Evolutionary conservation across 2,329 filamentous ascomycete genomes (phyloP).

Genomic region (Penicillium sp.): DNA sequence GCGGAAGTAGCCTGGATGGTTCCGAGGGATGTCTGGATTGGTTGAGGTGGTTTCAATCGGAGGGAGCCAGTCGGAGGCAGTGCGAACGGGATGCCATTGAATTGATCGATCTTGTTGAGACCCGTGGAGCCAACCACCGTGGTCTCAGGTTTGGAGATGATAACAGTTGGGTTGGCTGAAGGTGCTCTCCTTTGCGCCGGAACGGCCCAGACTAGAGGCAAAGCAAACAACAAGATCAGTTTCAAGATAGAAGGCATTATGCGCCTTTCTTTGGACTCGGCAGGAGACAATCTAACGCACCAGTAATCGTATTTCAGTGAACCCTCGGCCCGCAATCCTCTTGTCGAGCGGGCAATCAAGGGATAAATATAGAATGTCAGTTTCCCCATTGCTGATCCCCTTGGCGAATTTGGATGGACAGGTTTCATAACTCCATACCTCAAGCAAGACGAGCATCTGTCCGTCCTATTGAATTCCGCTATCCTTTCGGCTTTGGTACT

Average conservation of each 20-base stretch:
- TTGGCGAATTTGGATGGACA: background rate
- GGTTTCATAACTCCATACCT: background rate
- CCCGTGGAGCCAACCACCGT: conserved; percentile 41
- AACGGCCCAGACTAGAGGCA: conserved; percentile 12
- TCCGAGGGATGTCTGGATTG: conserved; percentile 50
- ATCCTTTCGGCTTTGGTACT: background rate
- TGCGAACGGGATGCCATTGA: conserved; percentile 67
- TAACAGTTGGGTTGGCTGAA: conserved; percentile 44
- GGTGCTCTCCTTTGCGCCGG: conserved; percentile 34
- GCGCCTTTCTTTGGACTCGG: background rate
- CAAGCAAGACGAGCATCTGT: background rate
- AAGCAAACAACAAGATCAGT: conserved; percentile 4
- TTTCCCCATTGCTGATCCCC: background rate
- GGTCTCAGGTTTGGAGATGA: conserved; percentile 44
- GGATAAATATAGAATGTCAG: background rate
- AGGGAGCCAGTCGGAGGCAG: conserved; percentile 58
- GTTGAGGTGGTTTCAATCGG: conserved; percentile 60
- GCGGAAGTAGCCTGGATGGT: conserved; percentile 52
- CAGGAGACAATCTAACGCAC: background rate
- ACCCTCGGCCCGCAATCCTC: background rate
- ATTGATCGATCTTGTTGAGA: conserved; percentile 51
- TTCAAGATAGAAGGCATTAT: conserved; percentile 3
- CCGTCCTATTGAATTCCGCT: no score
- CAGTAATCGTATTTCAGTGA: background rate
- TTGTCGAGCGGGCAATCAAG: background rate